Percentiles rank a stretch among this genome's conserved stretches.
phyloP scores from a whole-genome alignment of 83 land plant genomes.

The Picea mariana region DNA sequence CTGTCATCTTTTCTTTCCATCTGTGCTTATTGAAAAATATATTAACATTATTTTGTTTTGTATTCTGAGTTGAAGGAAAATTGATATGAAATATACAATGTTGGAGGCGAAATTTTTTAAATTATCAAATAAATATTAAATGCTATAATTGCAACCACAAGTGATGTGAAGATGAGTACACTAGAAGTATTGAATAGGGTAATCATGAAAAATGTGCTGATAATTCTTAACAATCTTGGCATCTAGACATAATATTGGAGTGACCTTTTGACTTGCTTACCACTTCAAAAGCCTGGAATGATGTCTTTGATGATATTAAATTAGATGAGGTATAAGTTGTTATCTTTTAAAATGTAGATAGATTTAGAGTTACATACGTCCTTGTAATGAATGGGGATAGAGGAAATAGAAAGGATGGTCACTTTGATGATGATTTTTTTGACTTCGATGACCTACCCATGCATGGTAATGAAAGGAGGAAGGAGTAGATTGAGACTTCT shows the following conservation, averaged over 20 bases:
- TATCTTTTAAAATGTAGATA: slow-evolving; percentile 64
- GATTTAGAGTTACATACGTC: slow-evolving; percentile 20
- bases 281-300: slow-evolving; percentile 59
- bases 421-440: slow-evolving; percentile 21
- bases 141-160: too few species aligned
- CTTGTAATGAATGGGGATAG: slow-evolving; percentile 13
- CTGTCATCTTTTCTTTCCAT: background rate
- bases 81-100: background rate
- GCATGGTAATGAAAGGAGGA: slow-evolving; percentile 1
- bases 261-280: slow-evolving; percentile 23
- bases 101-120: too few species aligned
- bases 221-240: background rate
- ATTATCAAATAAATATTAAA: too few species aligned
- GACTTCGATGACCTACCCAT: slow-evolving; percentile 1
- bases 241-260: slow-evolving; percentile 22
- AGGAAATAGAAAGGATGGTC: slow-evolving; percentile 19
- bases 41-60: background rate
- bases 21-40: background rate
- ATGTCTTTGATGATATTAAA: slow-evolving; percentile 69
- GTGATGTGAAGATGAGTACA: too few species aligned
- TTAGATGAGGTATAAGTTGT: slow-evolving; percentile 78
- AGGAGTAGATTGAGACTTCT: slow-evolving; percentile 1
- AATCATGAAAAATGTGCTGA: too few species aligned
- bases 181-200: too few species aligned
- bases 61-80: background rate